phyloP scores from a whole-genome alignment of 495 filamentous ascomycete genomes.

The Hypoxylon subgilvum region DNA sequence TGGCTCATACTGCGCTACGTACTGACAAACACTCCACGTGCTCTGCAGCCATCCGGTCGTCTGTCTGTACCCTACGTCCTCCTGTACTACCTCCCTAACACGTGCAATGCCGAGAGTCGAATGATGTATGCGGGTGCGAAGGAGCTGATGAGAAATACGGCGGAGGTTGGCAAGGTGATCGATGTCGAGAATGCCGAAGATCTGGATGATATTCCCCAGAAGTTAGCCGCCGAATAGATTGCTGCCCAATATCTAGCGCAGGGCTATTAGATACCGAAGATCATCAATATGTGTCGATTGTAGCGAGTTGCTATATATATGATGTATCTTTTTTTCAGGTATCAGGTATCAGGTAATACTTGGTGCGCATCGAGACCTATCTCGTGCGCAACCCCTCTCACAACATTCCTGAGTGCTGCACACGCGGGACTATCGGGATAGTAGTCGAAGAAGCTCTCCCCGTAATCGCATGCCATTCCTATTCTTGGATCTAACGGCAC shows the following conservation, averaged over 20 bases:
- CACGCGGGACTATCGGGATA: constrained; percentile 93
- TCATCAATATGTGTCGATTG: neutral
- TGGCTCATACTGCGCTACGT: no score
- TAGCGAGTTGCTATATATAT: constrained; percentile 23
- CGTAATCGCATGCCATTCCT: constrained; percentile 94
- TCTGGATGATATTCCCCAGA: constrained; percentile 72
- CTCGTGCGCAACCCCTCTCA: constrained; percentile 68
- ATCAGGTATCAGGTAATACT: constrained; percentile 46
- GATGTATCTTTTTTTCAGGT: constrained; percentile 5
- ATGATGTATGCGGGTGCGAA: constrained; percentile 97
- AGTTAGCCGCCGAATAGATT: constrained; percentile 58
- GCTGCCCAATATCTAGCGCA: neutral
- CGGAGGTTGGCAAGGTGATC: constrained; percentile 80
- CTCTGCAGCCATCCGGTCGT: constrained; percentile 52
- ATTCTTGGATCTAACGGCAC: constrained; percentile 95
- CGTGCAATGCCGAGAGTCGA: constrained; percentile 78
- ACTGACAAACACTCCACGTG: no score
- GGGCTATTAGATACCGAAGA: neutral
- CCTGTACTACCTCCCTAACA: constrained; percentile 88
- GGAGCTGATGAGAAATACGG: constrained; percentile 89
- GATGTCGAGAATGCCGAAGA: constrained; percentile 81
- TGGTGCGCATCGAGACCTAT: constrained; percentile 60
- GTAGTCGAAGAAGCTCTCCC: constrained; percentile 93
- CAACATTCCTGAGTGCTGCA: constrained; percentile 74
- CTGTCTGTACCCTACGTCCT: constrained; percentile 79